Evolutionary conservation across 2,329 filamentous ascomycete species (phyloP), one percentile per base, ranked within the genome.

Genomic region (Exophiala lecanii-corni): DNA sequence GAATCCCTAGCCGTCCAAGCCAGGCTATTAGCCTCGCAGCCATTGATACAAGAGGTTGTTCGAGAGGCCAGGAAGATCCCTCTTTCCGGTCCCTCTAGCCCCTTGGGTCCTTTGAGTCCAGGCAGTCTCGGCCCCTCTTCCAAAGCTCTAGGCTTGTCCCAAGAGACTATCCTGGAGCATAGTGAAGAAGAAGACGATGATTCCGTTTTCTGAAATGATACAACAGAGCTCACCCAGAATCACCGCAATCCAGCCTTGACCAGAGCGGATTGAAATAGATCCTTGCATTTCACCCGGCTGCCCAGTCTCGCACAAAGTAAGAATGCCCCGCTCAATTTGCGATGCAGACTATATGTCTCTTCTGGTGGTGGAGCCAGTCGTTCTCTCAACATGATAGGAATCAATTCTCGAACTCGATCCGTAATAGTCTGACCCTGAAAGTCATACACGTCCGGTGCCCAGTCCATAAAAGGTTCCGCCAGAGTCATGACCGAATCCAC

Each of bases 361-460:
- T 98, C 94, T 0, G 92, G 92, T 17, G 94, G 92, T 17, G 92
- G 91, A 12, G 87, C 81, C 15, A 98, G 69, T 25, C 92, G 72
- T 71, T 98, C 92, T 43, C 79, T 78, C 35, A 98, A 74, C 92
- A 98, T 98, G 40, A 94, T 71, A 12, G 92, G 92, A 54, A 98
- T 97, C 40, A 94, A 74, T 3, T 73, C 77, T 58, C 89, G 82
- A 44, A 98, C 91, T 33, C 94, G 77, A 59, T 97, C 89, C 1
- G 92, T 98, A 55, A 98, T 97, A 1, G 91, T 98, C 71, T 98
- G 92, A 59, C 91, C 81, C 47, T 78, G 72, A 65, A 98, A 98
- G 62, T 98, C 88, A 63, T 98, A 98, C 0, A 94, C 67, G 38
- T 85, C 83, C 0, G 89, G 86, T 0, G 89, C 86, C 1, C 72